These are phyloP conservation scores for Penicillium nordicum DNA, from an alignment of 2,329 filamentous ascomycete genomes.

Conservation along the genomic window DNA sequence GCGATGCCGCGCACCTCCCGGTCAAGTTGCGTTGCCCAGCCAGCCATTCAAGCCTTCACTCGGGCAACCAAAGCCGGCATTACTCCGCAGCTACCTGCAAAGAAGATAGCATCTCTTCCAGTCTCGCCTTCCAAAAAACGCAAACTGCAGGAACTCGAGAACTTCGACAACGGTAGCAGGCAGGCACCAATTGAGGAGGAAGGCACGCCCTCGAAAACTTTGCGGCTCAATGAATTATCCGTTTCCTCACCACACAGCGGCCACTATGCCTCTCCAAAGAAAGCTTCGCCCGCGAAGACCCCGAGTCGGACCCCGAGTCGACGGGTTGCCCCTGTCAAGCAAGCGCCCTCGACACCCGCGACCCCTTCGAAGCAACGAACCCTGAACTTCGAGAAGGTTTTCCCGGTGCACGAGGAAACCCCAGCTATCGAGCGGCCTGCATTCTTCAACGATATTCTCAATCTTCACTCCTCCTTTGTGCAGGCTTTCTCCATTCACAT, in stretches of 20 bases:
- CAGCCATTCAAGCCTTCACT: slow-evolving; percentile 46
- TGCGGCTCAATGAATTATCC: slow-evolving; percentile 32
- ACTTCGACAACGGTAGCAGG: slow-evolving; percentile 28
- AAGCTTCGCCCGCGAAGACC: slow-evolving; percentile 7
- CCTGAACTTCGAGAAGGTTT: slow-evolving; percentile 17
- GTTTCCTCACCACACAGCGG: slow-evolving; percentile 34
- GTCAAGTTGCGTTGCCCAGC: slow-evolving; percentile 31
- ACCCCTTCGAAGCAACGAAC: slow-evolving; percentile 30
- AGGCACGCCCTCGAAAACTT: slow-evolving; percentile 33
- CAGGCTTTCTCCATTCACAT: slow-evolving; percentile 66
- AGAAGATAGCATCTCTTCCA: slow-evolving; percentile 31
- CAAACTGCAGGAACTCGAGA: slow-evolving; percentile 36
- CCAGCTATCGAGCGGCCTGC: slow-evolving; percentile 29
- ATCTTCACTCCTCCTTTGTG: slow-evolving; percentile 64
- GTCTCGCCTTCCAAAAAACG: slow-evolving; percentile 41
- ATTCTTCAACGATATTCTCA: slow-evolving; percentile 52
- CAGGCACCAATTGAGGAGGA: slow-evolving; percentile 15
- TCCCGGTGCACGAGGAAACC: slow-evolving; percentile 7
- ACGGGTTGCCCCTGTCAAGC: slow-evolving; percentile 48
- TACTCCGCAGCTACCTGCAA: slow-evolving; percentile 27
- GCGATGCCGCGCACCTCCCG: slow-evolving; percentile 33
- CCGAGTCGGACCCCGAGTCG: slow-evolving; percentile 27
- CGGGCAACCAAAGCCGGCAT: slow-evolving; percentile 44
- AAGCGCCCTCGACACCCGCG: slow-evolving; percentile 16
- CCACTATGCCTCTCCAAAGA: slow-evolving; percentile 25